A percentile compares a stretch with the other conserved stretches of the same genome.
phyloP scores from a whole-genome alignment of 2,329 filamentous ascomycete genomes.

The Lithohypha guttulata region DNA sequence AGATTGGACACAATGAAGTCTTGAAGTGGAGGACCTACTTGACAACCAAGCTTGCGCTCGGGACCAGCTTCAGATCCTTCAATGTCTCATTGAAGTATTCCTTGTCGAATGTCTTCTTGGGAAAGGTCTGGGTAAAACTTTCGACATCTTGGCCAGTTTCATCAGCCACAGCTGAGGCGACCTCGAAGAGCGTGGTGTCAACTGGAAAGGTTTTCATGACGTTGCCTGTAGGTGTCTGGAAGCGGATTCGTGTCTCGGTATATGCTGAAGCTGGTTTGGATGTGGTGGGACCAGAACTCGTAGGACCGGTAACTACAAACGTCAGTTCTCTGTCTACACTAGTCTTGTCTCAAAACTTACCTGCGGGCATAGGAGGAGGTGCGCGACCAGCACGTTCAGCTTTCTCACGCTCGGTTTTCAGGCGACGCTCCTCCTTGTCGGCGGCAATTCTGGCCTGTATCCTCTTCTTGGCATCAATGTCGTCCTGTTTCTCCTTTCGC shows the following conservation, averaged over 20 bases:
- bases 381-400: conserved; percentile 70
- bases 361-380: conserved; percentile 19
- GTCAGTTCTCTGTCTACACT: conserved; percentile 34
- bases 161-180: conserved; percentile 62
- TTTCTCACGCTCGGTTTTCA: conserved; percentile 76
- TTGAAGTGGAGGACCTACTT: conserved; percentile 27
- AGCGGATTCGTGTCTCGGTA: conserved; percentile 66
- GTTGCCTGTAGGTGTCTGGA: conserved; percentile 67
- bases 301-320: conserved; percentile 33
- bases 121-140: conserved; percentile 78
- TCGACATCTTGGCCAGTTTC: conserved; percentile 61
- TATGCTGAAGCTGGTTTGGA: conserved; percentile 60
- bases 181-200: conserved; percentile 85
- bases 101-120: conserved; percentile 64
- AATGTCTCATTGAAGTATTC: conserved; percentile 82
- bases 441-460: conserved; percentile 91
- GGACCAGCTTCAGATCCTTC: conserved; percentile 82
- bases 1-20: neutral
- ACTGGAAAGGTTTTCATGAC: conserved; percentile 80
- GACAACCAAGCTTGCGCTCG: conserved; percentile 80
- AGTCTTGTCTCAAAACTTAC: conserved; percentile 1
- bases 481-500: conserved; percentile 75
- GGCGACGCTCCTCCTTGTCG: conserved; percentile 78
- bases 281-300: conserved; percentile 37
- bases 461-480: conserved; percentile 73